Base-by-base conservation (phyloP, 2,329 filamentous ascomycete species). In the Ascochyta clinopodiicola region DNA sequence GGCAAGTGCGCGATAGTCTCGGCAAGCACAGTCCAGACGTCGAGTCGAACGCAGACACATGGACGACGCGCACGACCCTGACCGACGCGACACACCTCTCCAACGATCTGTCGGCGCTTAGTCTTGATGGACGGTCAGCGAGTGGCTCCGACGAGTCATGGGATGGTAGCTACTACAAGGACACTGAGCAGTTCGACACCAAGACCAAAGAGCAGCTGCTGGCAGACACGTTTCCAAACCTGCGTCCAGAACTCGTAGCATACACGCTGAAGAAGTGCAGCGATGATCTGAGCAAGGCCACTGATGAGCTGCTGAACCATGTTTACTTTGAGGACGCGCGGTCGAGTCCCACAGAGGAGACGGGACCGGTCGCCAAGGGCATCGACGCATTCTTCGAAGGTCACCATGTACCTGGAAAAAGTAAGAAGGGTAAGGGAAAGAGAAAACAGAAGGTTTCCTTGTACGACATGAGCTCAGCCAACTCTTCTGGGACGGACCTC, bases 261-360 rank as follows among this genome's bases (percentile, higher is more conserved):
- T 84, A 87, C 59, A 85, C 87, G 0, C 76, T 96, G 45, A 85
- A 84, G 61, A 90, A 91, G 67, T 85, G 82, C 27, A 81, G 84
- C 10, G 85, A 88, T 0, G 85, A 91, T 61, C 84, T 90, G 35
- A 84, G 87, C 54, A 80, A 81, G 13, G 86, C 91, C 1, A 87
- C 96, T 59, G 92, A 96, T 65, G 87, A 92, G 55, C 79, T 98
- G 12, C 82, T 97, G 29, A 96, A 90, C 62, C 81, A 91, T 13
- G 86, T 90, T 19, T 92, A 88, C 68, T 86, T 97, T 4, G 86
- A 91, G 54, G 86, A 92, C 52, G 84, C 84, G 0, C 80, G 85
- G 49, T 79, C 83, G 15, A 77, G 75, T 34, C 77, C 81, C 3
- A 77, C 73, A 2, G 72, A 75, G 42, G 77, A 75, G 31, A 38